Base-by-base conservation (phyloP, 805 yeast genomes). In the Priceomyces medius region DNA sequence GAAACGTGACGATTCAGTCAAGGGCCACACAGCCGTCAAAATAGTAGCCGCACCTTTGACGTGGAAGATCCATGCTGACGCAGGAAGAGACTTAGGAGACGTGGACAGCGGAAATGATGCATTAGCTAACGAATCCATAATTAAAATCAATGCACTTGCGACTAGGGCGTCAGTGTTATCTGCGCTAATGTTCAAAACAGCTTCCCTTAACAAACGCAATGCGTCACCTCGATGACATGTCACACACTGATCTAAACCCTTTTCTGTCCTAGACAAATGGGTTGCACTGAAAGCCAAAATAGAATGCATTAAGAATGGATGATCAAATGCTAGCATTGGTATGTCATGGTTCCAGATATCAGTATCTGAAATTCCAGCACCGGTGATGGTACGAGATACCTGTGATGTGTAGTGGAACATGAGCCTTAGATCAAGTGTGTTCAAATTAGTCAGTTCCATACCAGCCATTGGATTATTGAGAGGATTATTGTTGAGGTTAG, bases 11-110 rank as follows among this genome's bases (percentile, higher is more conserved):
- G 68, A 49, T 48, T 69, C 74, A 1, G 74, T 67, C 40, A 89
- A 68, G 3, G 96, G 97, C 89, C 97, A 88, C n/a, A 90, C 96
- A 0, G 97, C 96, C 1, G 96, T 86, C 38, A 91, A 71, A 40
- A 91, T 91, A 0, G 97, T 90, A 4, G 97, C 97, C 0, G 97
- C 96, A 23, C 97, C 98, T 53, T 93, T 86, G 9, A 91, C 97
- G 56, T 91, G 97, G 70, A 88, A 93, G 42, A 91, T 82, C 98
- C 98, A 91, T 0, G 97, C 96, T 3, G 93, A 82, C 2, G 97
- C 90, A 1, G 97, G 95, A 43, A 89, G 63, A 2, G 89, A 82
- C 49, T 76, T 78, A 3, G 80, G 71, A 3, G 71, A 64, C 2
- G 72, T 66, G 24, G 66, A 63, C 34, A 63, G 58, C 34, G 79